Conservation (phyloP, 2,329 filamentous ascomycete genomes). For the Juglanconis oblonga region DNA sequence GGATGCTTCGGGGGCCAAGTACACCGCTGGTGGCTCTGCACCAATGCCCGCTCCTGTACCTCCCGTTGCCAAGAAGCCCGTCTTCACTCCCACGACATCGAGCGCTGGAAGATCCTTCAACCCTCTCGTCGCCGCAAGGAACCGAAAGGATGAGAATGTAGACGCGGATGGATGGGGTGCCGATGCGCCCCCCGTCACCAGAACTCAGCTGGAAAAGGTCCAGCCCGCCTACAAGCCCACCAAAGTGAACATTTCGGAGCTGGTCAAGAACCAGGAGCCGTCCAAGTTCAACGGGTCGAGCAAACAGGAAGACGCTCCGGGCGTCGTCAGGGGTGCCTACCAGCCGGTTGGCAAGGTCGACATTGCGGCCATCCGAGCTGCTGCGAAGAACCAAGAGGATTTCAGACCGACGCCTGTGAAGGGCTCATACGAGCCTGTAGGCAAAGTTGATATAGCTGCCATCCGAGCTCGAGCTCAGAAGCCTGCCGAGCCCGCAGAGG, state of each 20-base stretch:
- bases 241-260: slow-evolving; percentile 87
- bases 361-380: slow-evolving; percentile 82
- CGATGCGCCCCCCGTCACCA: slow-evolving; percentile 87
- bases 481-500: slow-evolving; percentile 42
- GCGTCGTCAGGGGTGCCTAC: slow-evolving; percentile 82
- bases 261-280: slow-evolving; percentile 68
- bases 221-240: slow-evolving; percentile 90
- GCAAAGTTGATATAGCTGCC: slow-evolving; percentile 95
- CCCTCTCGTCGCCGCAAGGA: slow-evolving; percentile 64
- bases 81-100: slow-evolving; percentile 74
- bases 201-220: slow-evolving; percentile 88
- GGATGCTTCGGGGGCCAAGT: slow-evolving; percentile 93
- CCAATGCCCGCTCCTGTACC: slow-evolving; percentile 60
- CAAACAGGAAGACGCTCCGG: slow-evolving; percentile 45
- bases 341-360: slow-evolving; percentile 97
- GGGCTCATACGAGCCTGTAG: slow-evolving; percentile 89
- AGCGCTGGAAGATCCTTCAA: slow-evolving; percentile 55
- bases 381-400: slow-evolving; percentile 66
- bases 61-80: slow-evolving; percentile 81
- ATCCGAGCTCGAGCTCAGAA: slow-evolving; percentile 82
- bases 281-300: slow-evolving; percentile 55
- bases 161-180: slow-evolving; percentile 92
- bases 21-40: slow-evolving; percentile 66
- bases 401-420: slow-evolving; percentile 83
- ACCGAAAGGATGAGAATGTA: slow-evolving; percentile 55